A percentile compares a stretch with the other conserved stretches of the same genome.
Conservation (phyloP, 352 stramenopile species). For the Blastocystis sp. region DNA sequence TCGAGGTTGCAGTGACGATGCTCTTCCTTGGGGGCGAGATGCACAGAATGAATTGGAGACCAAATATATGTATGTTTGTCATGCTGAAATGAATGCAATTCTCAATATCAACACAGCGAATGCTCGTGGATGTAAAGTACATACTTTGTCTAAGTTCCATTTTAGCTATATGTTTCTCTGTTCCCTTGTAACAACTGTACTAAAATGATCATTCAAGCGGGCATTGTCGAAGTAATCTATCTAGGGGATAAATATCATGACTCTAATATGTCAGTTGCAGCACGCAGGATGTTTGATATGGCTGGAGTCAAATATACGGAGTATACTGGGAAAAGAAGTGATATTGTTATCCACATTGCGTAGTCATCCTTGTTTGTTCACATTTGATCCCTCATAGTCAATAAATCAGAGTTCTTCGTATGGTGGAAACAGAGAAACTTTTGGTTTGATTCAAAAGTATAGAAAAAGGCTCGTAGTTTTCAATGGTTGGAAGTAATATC, state of each 20-base stretch:
- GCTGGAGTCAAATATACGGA: conserved; percentile 73
- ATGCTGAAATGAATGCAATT: conserved; percentile 98
- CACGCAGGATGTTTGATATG: conserved; percentile 82
- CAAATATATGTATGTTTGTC: conserved; percentile 94
- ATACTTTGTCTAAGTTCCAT: background rate
- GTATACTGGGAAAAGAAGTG: conserved; percentile 38
- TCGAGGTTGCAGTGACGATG: conserved; percentile 87
- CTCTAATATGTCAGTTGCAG: conserved; percentile 82
- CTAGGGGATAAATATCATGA: conserved; percentile 89
- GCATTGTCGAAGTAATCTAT: conserved; percentile 91
- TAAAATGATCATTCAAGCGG: conserved; percentile 97
- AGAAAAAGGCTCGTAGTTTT: background rate
- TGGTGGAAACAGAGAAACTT: conserved; percentile 39
- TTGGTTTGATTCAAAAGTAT: conserved; percentile 11
- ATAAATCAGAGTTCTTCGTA: background rate
- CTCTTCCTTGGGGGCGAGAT: conserved; percentile 86
- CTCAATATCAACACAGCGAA: conserved; percentile 94
- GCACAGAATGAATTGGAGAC: conserved; percentile 83
- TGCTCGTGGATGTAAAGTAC: conserved; percentile 84
- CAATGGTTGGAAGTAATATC: background rate
- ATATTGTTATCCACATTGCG: conserved; percentile 49
- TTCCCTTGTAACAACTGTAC: conserved; percentile 98
- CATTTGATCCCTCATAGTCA: background rate
- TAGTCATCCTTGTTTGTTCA: conserved; percentile 11
- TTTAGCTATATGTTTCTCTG: conserved; percentile 91